These are phyloP conservation scores for Larix kaempferi DNA, from an alignment of 75 land plant genomes.

Conservation along the genomic window DNA sequence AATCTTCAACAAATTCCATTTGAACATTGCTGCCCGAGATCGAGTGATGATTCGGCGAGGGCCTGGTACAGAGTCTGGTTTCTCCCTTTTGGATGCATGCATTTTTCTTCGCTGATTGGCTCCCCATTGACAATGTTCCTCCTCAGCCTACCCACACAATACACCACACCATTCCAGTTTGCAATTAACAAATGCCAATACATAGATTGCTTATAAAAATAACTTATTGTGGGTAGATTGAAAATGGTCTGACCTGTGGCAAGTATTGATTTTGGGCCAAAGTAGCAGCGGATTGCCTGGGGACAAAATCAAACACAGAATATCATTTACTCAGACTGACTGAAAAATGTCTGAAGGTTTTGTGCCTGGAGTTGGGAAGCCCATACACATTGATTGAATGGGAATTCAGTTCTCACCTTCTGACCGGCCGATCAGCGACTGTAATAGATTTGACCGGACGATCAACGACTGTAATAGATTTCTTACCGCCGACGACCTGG, in stretches of 20 bases:
- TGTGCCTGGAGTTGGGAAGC: background rate
- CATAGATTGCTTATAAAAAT: no score
- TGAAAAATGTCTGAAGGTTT: background rate
- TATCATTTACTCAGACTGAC: background rate
- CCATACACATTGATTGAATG: background rate
- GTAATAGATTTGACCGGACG: background rate
- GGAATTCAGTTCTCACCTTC: background rate
- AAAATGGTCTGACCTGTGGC: background rate
- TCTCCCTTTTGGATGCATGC: background rate
- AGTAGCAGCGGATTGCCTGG: background rate
- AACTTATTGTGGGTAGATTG: no score
- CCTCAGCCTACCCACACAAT: background rate
- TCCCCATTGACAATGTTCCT: slow-evolving; percentile 22
- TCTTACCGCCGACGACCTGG: background rate
- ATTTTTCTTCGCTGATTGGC: slow-evolving; percentile 22
- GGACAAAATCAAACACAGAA: background rate
- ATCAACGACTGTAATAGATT: background rate
- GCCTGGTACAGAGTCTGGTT: background rate
- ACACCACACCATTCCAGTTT: background rate
- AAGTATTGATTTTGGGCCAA: background rate
- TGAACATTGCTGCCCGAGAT: background rate
- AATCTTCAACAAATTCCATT: background rate
- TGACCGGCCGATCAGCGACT: background rate
- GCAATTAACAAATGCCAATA: no score
- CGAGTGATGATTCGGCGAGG: background rate